A percentile compares a stretch with the other conserved stretches of the same genome.
phyloP scores from a whole-genome alignment of 495 filamentous ascomycete genomes.

The Opeltia flavorubescens region DNA sequence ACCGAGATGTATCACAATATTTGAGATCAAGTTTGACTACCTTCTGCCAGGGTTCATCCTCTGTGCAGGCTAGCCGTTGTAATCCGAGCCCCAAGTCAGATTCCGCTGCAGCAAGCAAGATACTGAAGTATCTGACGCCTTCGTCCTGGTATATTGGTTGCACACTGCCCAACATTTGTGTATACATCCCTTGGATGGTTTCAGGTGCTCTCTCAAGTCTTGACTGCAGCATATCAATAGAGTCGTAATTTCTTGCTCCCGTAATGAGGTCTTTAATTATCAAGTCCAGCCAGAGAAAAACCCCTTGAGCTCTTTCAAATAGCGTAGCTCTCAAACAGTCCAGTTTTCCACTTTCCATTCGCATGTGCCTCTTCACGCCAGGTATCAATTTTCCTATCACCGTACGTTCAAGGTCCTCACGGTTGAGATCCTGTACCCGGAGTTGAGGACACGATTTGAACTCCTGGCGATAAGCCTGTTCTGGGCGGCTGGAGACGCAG shows the following conservation, averaged over 20 bases:
- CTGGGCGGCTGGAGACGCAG: conserved; percentile 6
- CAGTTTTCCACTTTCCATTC: background rate
- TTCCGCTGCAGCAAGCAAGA: background rate
- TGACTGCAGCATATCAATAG: background rate
- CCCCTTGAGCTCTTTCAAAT: background rate
- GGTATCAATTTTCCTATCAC: background rate
- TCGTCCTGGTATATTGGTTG: background rate
- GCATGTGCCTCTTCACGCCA: background rate
- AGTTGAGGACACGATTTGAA: background rate
- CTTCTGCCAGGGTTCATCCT: background rate
- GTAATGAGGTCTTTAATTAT: conserved; percentile 1
- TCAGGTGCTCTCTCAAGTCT: background rate
- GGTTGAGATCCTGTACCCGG: conserved; percentile 3
- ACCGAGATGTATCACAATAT: background rate
- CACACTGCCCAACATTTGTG: background rate
- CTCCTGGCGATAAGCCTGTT: conserved; percentile 1
- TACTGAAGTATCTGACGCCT: background rate
- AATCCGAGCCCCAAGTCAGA: background rate
- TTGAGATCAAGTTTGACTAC: background rate
- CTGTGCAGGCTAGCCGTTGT: background rate
- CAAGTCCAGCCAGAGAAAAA: conserved; percentile 4
- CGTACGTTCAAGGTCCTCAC: background rate
- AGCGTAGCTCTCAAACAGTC: background rate
- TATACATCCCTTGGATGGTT: conserved; percentile 1
- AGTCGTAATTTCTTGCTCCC: background rate